Evolutionary conservation across 139 green algal species (phyloP).

Genomic region (Ettlia oleoabundans): DNA sequence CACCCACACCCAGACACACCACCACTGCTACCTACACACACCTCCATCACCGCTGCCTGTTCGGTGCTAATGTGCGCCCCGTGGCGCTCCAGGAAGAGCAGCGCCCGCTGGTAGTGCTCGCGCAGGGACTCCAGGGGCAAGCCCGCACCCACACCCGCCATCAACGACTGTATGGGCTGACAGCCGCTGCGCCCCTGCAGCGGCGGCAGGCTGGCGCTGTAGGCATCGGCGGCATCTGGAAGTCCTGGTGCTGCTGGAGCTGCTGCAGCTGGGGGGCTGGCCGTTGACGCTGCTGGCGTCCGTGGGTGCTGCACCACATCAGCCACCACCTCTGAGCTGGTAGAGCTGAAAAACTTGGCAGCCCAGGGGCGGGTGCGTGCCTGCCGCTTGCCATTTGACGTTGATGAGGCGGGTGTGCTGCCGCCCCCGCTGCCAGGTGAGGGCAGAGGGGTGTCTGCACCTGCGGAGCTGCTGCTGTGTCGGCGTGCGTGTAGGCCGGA

Average conservation of each 20-base stretch:
- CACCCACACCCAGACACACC: background rate
- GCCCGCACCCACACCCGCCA: background rate
- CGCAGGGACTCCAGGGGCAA: constrained; percentile 34
- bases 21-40: background rate
- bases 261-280: too few species aligned
- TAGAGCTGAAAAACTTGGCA: background rate
- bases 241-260: background rate
- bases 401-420: background rate
- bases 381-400: background rate
- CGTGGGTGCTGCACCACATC: background rate
- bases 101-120: constrained; percentile 53
- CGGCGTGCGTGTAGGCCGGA: background rate
- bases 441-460: background rate
- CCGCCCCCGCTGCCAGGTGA: background rate
- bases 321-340: too few species aligned
- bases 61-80: constrained; percentile 30
- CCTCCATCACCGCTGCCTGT: constrained; percentile 39
- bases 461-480: background rate
- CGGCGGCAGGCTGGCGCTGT: background rate
- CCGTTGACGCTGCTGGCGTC: background rate
- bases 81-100: constrained; percentile 40
- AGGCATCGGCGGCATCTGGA: background rate
- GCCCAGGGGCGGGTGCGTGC: background rate
- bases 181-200: background rate
- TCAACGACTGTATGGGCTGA: constrained; percentile 5